Base-by-base conservation (phyloP, 306 rosid genomes). In the Cajanus cajan region DNA sequence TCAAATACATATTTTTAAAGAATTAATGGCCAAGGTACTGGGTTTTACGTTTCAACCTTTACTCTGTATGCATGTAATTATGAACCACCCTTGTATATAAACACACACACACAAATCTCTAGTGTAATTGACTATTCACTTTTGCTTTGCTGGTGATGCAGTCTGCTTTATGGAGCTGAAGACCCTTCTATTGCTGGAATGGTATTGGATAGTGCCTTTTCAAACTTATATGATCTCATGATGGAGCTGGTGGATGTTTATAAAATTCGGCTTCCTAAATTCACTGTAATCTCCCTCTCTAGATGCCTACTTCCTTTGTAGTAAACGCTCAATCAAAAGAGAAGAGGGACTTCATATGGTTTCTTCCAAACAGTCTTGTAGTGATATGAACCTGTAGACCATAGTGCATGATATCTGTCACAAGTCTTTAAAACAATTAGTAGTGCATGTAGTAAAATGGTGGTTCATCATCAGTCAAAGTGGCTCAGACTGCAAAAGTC, bases 111-210 rank as follows among this genome's bases (percentile, higher is more conserved):
- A n/a, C 57, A 25, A 37, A 70, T 71, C 36, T 68, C 55, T 51
- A 41, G 50, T 63, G 28, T 73, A 65, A 36, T 19, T 83, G 52
- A 78, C 48, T 28, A 25, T 76, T 79, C 74, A 61, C 74, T 77
- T 82, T 78, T 82, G 50, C 43, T 59, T 75, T 81, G 55, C 54
- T 80, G 41, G 58, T 80, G 45, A 74, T 88, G 86, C 82, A 95
- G 99, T 89, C 96, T 95, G 82, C 96, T 95, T 77, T 93, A 93
- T 85, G 99, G 99, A 89, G 99, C 99, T 25, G 98, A 93, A 88
- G 97, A 95, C 84, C 93, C 96, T 78, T 95, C 99, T 74, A 80
- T 95, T 72, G 96, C 98, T 72, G 99, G 99, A 90, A 93, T 93
- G 97, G 98, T 93, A 78, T 87, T 95, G 87, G 99, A 95, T 86